A percentile compares a stretch with the other conserved stretches of the same genome.
Evolutionary conservation across 306 rosid genomes (phyloP).

Genomic region (Ochetophila trinervis): DNA sequence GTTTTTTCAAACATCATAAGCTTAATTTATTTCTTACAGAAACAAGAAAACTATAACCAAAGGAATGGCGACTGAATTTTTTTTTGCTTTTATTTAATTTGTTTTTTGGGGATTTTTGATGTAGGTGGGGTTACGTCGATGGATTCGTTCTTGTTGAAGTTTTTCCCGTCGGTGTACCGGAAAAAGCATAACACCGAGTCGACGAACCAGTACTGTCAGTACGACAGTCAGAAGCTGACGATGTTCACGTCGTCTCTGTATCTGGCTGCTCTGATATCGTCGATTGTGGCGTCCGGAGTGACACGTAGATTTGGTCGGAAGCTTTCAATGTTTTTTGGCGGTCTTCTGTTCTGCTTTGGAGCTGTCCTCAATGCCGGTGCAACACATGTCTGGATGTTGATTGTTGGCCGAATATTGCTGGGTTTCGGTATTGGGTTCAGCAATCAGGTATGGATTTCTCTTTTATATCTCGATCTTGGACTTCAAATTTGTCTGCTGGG

Average conservation of each 20-base stretch:
- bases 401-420: constrained; percentile 84
- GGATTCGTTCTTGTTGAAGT: constrained; percentile 68
- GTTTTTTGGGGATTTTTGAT: not conserved
- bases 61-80: no score
- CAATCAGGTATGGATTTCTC: constrained; percentile 60
- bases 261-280: constrained; percentile 80
- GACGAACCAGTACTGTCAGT: constrained; percentile 70
- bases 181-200: constrained; percentile 36
- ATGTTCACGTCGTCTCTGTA: constrained; percentile 90
- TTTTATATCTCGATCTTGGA: not conserved
- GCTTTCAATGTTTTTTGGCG: constrained; percentile 81
- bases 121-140: constrained; percentile 92
- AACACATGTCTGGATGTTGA: constrained; percentile 58
- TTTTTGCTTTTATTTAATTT: not conserved
- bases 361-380: constrained; percentile 77
- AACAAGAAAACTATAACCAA: not conserved
- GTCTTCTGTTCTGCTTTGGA: constrained; percentile 60
- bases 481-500: not conserved
- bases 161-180: constrained; percentile 62
- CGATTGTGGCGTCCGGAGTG: constrained; percentile 65
- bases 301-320: constrained; percentile 75
- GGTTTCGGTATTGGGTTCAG: constrained; percentile 94
- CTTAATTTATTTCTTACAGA: no score
- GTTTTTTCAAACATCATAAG: no score
- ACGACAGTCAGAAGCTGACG: constrained; percentile 64